Evolutionary conservation across 116 monocot genomes (phyloP), one percentile per base, ranked within the genome.

Genomic region (Zostera marina): DNA sequence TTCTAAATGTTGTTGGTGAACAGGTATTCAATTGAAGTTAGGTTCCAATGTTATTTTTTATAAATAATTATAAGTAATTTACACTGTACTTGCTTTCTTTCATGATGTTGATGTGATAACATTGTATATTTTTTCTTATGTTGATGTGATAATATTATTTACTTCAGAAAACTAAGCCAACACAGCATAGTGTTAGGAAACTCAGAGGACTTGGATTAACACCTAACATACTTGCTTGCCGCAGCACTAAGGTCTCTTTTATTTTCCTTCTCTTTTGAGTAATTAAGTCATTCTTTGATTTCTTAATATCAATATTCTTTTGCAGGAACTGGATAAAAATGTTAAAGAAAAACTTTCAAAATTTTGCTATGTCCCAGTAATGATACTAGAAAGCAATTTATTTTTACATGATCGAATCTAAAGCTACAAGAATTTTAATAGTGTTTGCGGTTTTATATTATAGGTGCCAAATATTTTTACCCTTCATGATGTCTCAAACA

Each of bases 321-420:
- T 65, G 55, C 22, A 98, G 98, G 61, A 64, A 22, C 64, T 98
- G 58, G 83, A 86, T 8, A 77, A 77, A 71, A 74, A 77, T 77
- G 90, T 90, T 44, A 98, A 81, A 70, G 78, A 74, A 51, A 98
- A 98, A 58, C 81, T 98, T 22, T 86, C 90, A 23, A 82, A 81
- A 41, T 90, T 98, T 75, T 98, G 98, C 59, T 90, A 98, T 75
- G 81, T 98, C 53, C 79, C 72, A 74, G 98, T 98, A 89, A 8
- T 58, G 39, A 9, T 7, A 16, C 6, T 38, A 20, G 12, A 46
- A 10, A 47, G 12, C 16, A 22, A 23, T 17, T 22, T 64, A 65
- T 56, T 54, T 12, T 63, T n/a, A 44, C 41, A 32, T 3, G 32
- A 32, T 32, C 16, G 41, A 52, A 0, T 52, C 14, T 44, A 20